A percentile compares a stretch with the other conserved stretches of the same genome.
Evolutionary conservation across 225 moss, liverwort and hornwort genomes (phyloP).

Genomic region (Ulota crispa): DNA sequence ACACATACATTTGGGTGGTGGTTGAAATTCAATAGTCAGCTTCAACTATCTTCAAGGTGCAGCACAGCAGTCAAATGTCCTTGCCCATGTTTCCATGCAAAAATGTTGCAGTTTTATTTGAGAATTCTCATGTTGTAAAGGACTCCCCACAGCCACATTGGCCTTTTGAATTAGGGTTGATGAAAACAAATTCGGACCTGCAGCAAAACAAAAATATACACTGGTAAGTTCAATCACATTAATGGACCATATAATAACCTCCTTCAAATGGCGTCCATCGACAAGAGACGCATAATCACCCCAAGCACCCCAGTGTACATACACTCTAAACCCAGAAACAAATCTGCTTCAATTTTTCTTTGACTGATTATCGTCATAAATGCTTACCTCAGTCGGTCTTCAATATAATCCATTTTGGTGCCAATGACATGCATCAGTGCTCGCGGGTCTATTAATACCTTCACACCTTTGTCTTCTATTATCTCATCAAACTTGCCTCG

Average conservation of each 20-base stretch:
- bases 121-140: slow-evolving; percentile 64
- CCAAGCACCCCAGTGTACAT: background rate
- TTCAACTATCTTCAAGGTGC: background rate
- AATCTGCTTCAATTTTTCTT: background rate
- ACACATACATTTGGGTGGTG: background rate
- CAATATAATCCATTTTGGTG: slow-evolving; percentile 86
- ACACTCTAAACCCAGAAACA: background rate
- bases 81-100: slow-evolving; percentile 2
- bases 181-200: slow-evolving; percentile 90
- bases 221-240: background rate
- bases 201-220: slow-evolving; percentile 14
- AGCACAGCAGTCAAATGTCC: background rate
- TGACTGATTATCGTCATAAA: background rate
- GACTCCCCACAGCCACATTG: slow-evolving; percentile 95
- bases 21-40: background rate
- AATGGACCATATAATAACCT: background rate
- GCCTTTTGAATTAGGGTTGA: slow-evolving; percentile 94
- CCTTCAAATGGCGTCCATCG: background rate
- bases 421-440: slow-evolving; percentile 88
- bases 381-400: slow-evolving; percentile 76
- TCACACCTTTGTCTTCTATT: slow-evolving; percentile 86
- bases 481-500: slow-evolving; percentile 87
- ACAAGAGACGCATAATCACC: background rate
- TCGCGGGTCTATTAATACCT: slow-evolving; percentile 88
- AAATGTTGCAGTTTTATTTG: background rate